phyloP scores from a whole-genome alignment of 108 stramenopile genomes.

The Mediolabrus comicus region DNA sequence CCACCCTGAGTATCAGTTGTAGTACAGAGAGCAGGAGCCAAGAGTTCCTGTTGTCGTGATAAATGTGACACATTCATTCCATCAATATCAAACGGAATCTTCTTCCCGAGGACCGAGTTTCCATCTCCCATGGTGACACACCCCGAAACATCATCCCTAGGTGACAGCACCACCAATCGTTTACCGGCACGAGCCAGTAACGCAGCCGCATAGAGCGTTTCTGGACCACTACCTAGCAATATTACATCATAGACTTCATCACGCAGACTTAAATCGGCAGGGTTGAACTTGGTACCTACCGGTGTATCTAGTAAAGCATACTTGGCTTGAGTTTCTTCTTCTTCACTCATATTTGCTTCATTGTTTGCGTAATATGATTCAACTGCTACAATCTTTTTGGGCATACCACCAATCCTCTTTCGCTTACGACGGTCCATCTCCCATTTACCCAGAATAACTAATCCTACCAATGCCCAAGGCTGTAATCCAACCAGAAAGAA shows the following conservation, averaged over 20 bases:
- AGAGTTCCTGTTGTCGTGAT: constrained; percentile 55
- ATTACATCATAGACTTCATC: constrained; percentile 71
- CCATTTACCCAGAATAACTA: constrained; percentile 55
- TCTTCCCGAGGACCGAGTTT: constrained; percentile 10
- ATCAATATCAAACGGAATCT: constrained; percentile 78
- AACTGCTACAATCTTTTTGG: neutral
- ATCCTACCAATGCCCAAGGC: constrained; percentile 83
- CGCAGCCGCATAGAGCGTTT: constrained; percentile 68
- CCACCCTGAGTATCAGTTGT: constrained; percentile 78
- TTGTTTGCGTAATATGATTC: constrained; percentile 33
- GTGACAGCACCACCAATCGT: constrained; percentile 64
- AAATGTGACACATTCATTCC: constrained; percentile 52
- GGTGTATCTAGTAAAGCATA: constrained; percentile 51
- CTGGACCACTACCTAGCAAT: constrained; percentile 76
- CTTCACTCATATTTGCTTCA: constrained; percentile 30
- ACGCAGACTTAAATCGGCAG: constrained; percentile 52
- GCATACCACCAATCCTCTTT: constrained; percentile 44
- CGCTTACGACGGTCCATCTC: constrained; percentile 53
- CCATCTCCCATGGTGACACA: constrained; percentile 46
- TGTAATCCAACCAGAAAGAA: constrained; percentile 85
- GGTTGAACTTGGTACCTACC: constrained; percentile 58
- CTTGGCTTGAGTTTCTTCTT: constrained; percentile 38
- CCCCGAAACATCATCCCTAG: constrained; percentile 72
- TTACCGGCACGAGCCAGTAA: constrained; percentile 81
- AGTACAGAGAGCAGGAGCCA: constrained; percentile 79